A percentile compares a stretch with the other conserved stretches of the same genome.
phyloP scores from a whole-genome alignment of 441 rosid genomes.

The Lepidium campestre region DNA sequence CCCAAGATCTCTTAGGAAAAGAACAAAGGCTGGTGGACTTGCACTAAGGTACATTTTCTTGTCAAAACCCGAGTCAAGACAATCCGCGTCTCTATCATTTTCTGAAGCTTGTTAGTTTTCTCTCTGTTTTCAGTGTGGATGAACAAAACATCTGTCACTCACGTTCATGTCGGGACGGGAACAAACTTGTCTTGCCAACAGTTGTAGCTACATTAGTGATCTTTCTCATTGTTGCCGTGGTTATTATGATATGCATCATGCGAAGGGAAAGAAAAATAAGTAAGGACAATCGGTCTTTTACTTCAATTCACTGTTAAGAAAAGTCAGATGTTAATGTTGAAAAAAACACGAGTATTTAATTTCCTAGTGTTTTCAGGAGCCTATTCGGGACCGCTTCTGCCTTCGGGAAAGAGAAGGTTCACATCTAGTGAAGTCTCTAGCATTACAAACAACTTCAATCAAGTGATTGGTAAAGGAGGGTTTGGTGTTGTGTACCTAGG shows the following conservation, averaged over 20 bases:
- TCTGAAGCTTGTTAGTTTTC: not conserved
- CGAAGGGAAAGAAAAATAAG: conserved; percentile 29
- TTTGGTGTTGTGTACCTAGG: conserved; percentile 47
- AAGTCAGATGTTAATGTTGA: not conserved
- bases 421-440: conserved; percentile 33
- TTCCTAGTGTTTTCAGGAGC: conserved; percentile 20
- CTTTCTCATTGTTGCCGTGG: conserved; percentile 25
- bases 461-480: conserved; percentile 46
- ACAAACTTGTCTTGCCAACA: conserved; percentile 30
- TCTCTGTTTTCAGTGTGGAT: conserved; percentile 33
- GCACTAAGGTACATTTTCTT: conserved; percentile 34
- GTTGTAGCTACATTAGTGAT: conserved; percentile 27
- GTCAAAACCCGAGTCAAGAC: not conserved
- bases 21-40: conserved; percentile 25
- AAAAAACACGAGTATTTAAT: conserved; percentile 7
- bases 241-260: conserved; percentile 22
- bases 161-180: conserved; percentile 33
- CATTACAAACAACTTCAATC: conserved; percentile 35
- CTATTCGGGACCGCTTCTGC: conserved; percentile 29
- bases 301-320: not conserved
- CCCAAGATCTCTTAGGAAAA: conserved; percentile 37
- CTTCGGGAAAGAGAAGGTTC: conserved; percentile 34
- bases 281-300: not conserved
- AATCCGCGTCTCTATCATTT: not conserved
- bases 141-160: conserved; percentile 43